Evolutionary conservation across 768 basidiomycete species (phyloP).

Genomic region (Pisolithus tinctorius): DNA sequence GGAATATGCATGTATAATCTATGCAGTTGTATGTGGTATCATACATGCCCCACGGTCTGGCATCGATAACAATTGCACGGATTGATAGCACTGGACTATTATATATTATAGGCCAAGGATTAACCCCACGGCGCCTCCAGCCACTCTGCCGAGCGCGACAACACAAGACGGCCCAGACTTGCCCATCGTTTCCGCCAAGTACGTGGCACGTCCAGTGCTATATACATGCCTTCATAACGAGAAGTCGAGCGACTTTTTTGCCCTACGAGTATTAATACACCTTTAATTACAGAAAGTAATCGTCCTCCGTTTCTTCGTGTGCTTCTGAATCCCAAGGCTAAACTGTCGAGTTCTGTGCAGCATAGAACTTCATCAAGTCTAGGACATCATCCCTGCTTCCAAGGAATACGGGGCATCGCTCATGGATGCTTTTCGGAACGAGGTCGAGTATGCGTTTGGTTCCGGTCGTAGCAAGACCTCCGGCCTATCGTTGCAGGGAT

Average conservation of each 20-base stretch:
- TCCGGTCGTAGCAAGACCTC: slow-evolving; percentile 94
- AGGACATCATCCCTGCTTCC: slow-evolving; percentile 90
- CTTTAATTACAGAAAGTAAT: neutral
- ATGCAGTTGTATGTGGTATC: too few relatives aligned
- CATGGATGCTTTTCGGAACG: slow-evolving; percentile 78
- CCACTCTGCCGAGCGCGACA: too few relatives aligned
- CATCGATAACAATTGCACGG: too few relatives aligned
- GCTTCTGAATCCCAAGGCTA: slow-evolving; percentile 1
- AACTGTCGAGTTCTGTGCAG: slow-evolving; percentile 22
- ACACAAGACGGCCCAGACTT: too few relatives aligned
- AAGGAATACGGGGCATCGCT: slow-evolving; percentile 88
- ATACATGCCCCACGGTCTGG: too few relatives aligned
- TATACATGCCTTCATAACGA: neutral
- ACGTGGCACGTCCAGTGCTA: too few relatives aligned
- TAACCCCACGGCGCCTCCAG: too few relatives aligned
- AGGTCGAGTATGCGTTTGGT: slow-evolving; percentile 92
- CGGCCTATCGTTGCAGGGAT: slow-evolving; percentile 51
- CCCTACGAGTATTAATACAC: slow-evolving; percentile 3
- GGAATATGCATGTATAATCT: too few relatives aligned
- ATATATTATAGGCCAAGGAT: too few relatives aligned
- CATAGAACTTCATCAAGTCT: slow-evolving; percentile 86
- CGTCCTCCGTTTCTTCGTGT: too few relatives aligned
- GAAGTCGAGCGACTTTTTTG: neutral
- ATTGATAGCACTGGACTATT: too few relatives aligned
- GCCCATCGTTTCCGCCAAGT: too few relatives aligned